Percentiles rank a stretch among this genome's conserved stretches.
These are phyloP conservation scores for Penicillium sp. DNA, from an alignment of 2,329 filamentous ascomycete species.

Conservation along the genomic window DNA sequence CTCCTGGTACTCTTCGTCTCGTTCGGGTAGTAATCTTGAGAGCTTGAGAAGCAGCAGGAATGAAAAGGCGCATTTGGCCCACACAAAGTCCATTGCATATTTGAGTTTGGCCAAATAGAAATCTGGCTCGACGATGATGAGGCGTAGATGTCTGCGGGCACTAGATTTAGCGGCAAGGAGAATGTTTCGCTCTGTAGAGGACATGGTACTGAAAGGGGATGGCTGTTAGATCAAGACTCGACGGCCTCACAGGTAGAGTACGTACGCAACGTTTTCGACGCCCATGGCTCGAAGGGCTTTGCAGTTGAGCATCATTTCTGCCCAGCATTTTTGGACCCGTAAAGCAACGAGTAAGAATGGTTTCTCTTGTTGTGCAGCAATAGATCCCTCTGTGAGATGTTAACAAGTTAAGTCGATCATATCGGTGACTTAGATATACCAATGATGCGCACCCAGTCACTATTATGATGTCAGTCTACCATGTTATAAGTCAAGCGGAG, in stretches of 20 bases:
- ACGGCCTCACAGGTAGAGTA: not conserved
- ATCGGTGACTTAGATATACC: conserved; percentile 15
- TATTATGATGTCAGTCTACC: conserved; percentile 11
- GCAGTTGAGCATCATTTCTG: conserved; percentile 52
- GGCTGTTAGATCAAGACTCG: not conserved
- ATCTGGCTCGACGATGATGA: conserved; percentile 47
- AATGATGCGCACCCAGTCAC: conserved; percentile 39
- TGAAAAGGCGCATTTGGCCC: conserved; percentile 60
- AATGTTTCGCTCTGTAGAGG: conserved; percentile 47
- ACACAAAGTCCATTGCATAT: conserved; percentile 59
- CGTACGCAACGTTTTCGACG: conserved; percentile 49
- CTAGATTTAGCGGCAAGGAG: conserved; percentile 52
- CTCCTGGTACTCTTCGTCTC: conserved; percentile 37
- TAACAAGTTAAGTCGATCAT: not conserved
- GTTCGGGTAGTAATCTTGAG: conserved; percentile 49
- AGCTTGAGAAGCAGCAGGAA: conserved; percentile 56
- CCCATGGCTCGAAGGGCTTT: conserved; percentile 51
- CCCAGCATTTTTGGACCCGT: conserved; percentile 55
- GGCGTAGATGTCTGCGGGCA: conserved; percentile 51
- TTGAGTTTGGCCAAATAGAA: conserved; percentile 52
- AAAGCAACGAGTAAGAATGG: conserved; percentile 48
- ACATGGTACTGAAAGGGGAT: conserved; percentile 44
- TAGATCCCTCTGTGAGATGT: conserved; percentile 27
- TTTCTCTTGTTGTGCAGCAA: conserved; percentile 29
- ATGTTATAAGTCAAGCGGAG: not conserved